Base-by-base conservation (phyloP, 2,329 filamentous ascomycete species). In the Ambrosiella cleistominuta region DNA sequence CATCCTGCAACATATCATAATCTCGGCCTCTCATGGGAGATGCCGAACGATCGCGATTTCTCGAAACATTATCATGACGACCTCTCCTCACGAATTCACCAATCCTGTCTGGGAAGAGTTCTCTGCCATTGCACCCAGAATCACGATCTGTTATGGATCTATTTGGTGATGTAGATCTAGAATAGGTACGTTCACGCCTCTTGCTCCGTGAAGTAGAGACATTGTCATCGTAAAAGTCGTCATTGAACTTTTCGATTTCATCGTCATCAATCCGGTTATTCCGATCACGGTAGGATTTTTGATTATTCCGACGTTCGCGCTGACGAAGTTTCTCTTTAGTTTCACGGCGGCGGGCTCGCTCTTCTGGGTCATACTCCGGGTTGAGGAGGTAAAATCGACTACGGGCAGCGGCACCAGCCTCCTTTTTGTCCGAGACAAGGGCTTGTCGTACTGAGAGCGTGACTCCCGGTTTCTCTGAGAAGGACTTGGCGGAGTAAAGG, bases 331-430 rank as follows among this genome's bases (percentile, higher is more conserved):
- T 81, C 83, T 64, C 75, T 77, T 61, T 75, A 74, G 59, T 68
- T 45, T 79, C 75, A 55, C 78, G 74, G 60, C 74, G 75, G 60
- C 82, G 77, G 62, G 82, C 74, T 56, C 80, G 79, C 70, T 87
- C 88, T 63, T 83, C 82, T 1, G 85, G 88, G 65, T 95, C 90
- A 66, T 89, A 82, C 64, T 95, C 87, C 1, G 91, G 91, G 64
- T 97, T 87, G 65, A 93, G 78, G 40, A 96, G 80, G 68, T 98
- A 98, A 72, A 94, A 97, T 11, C 88, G 80, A 70, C 91, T 97
- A 61, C 86, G 79, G 55, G 85, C 78, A 9, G 88, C 80, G 1
- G 93, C 91, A 45, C 87, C 84, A 49, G 75, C 79, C 65, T 82
- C 79, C 70, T 98, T 98, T 67, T 77, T 84, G 70, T 98, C 93